Evolutionary conservation across 805 yeast species (phyloP).

Genomic region (Deakozyma indianensis): DNA sequence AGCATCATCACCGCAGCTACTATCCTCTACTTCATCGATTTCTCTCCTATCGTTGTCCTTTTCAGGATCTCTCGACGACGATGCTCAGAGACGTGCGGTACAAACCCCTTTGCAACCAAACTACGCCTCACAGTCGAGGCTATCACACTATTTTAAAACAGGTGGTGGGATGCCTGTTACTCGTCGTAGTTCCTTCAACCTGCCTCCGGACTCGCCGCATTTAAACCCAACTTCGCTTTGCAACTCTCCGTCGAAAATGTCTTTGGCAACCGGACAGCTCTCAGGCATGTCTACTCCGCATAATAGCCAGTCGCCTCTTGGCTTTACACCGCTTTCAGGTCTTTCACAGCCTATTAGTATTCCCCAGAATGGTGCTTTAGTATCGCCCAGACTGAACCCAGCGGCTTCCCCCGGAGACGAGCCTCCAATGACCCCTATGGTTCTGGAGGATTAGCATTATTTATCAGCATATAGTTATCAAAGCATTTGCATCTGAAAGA

Average conservation of each 20-base stretch:
- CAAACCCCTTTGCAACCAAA: not conserved
- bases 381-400: not conserved
- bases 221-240: not conserved
- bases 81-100: not conserved
- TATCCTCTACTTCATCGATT: not conserved
- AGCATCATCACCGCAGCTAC: not conserved
- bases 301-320: not conserved
- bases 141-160: not conserved
- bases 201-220: not conserved
- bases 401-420: not conserved
- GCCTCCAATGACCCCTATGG: not conserved
- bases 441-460: not conserved
- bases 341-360: not conserved
- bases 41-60: not conserved
- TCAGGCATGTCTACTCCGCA: not conserved
- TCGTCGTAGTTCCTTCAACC: not conserved
- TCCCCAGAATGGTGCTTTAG: not conserved
- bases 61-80: not conserved
- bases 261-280: not conserved
- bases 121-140: constrained; percentile 1
- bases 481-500: too few relatives aligned
- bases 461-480: not conserved
- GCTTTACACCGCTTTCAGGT: not conserved
- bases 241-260: not conserved
- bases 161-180: not conserved